Percentiles rank a stretch among this genome's conserved stretches.
Evolutionary conservation across 495 filamentous ascomycete genomes (phyloP).

Genomic region (Penicillium coprophilum): DNA sequence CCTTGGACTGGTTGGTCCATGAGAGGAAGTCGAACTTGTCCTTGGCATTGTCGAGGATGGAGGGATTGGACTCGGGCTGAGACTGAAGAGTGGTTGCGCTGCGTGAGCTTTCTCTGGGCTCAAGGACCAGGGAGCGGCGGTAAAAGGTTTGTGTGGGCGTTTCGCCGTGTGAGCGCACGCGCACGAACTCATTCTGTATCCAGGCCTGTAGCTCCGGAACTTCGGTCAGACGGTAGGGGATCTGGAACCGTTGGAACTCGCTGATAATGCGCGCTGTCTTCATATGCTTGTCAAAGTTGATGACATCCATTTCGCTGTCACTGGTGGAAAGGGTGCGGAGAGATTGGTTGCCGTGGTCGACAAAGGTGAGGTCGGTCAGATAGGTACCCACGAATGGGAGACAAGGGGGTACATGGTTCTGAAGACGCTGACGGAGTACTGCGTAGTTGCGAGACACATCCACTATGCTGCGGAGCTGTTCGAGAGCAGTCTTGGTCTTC

Average conservation of each 20-base stretch:
- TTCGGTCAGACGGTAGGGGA: conserved; percentile 84
- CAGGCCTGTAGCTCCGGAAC: conserved; percentile 90
- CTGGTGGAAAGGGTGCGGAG: conserved; percentile 47
- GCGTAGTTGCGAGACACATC: conserved; percentile 90
- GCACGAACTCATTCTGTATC: conserved; percentile 81
- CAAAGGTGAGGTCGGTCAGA: conserved; percentile 74
- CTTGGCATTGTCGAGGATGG: conserved; percentile 53
- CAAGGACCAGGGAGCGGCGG: conserved; percentile 82
- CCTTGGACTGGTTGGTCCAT: conserved; percentile 53
- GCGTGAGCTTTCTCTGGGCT: conserved; percentile 65
- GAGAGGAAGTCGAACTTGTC: conserved; percentile 59
- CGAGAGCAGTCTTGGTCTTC: conserved; percentile 79
- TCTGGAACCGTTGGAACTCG: conserved; percentile 94
- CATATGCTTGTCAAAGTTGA: conserved; percentile 98
- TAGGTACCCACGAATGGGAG: conserved; percentile 97
- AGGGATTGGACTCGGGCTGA: conserved; percentile 43
- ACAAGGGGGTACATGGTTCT: conserved; percentile 87
- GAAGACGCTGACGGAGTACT: conserved; percentile 81
- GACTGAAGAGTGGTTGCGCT: conserved; percentile 15
- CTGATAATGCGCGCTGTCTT: conserved; percentile 94
- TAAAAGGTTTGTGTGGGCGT: conserved; percentile 77
- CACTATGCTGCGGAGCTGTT: conserved; percentile 74
- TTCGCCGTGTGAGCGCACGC: conserved; percentile 76
- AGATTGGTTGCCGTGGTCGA: conserved; percentile 90
- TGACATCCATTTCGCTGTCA: conserved; percentile 67